Conservation (phyloP, 768 basidiomycete genomes). For the Candolleomyces efflorescens region DNA sequence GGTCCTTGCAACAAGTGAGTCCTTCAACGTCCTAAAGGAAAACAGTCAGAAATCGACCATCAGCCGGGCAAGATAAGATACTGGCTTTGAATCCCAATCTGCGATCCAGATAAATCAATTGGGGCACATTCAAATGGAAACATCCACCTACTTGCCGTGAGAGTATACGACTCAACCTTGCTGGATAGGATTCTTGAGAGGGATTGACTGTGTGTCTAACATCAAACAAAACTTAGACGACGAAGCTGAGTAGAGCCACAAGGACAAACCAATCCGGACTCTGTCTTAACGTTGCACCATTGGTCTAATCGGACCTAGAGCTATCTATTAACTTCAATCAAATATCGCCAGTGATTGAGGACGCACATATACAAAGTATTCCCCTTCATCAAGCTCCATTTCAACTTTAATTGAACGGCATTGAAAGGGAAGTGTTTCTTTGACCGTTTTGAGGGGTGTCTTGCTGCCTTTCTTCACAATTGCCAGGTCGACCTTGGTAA, state of each 20-base stretch:
- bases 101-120: not conserved
- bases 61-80: not conserved
- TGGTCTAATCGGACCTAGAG: too few relatives aligned
- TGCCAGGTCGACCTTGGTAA: conserved; percentile 39
- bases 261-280: too few relatives aligned
- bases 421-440: conserved; percentile 18
- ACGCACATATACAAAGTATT: conserved; percentile 35
- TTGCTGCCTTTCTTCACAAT: conserved; percentile 35
- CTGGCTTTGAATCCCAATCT: not conserved
- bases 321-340: not conserved
- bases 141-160: not conserved
- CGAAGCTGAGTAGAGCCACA: too few relatives aligned
- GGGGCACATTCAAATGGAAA: not conserved
- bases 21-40: not conserved
- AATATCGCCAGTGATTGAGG: not conserved
- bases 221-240: too few relatives aligned
- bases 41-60: not conserved
- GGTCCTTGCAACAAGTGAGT: not conserved
- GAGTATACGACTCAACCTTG: not conserved
- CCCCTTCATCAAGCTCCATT: conserved; percentile 29
- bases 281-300: too few relatives aligned
- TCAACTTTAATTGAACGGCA: conserved; percentile 30
- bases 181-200: not conserved
- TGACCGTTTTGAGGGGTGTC: conserved; percentile 23
- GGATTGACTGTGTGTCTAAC: not conserved